Evolutionary conservation across 2,329 filamentous ascomycete genomes (phyloP).

Genomic region (Fusarium torulosum): DNA sequence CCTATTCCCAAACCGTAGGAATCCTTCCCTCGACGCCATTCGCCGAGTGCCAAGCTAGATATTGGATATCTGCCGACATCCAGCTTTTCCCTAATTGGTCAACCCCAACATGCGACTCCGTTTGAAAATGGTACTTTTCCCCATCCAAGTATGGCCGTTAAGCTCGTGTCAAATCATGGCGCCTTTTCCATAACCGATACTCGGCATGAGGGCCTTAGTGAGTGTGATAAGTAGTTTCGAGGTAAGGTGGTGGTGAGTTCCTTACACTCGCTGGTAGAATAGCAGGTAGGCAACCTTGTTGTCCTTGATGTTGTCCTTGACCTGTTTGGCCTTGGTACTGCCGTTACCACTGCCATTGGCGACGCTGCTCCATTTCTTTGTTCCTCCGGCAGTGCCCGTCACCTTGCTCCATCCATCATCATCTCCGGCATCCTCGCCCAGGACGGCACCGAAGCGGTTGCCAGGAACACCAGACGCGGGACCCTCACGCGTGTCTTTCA

Average conservation of each 20-base stretch:
- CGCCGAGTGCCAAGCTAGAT: constrained; percentile 46
- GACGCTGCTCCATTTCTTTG: constrained; percentile 77
- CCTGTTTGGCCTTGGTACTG: constrained; percentile 67
- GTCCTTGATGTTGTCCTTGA: constrained; percentile 79
- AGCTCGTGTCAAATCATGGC: constrained; percentile 43
- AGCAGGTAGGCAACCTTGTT: constrained; percentile 98
- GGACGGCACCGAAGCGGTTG: constrained; percentile 81
- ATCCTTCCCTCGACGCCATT: constrained; percentile 48
- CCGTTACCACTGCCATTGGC: constrained; percentile 73
- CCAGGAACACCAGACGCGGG: constrained; percentile 57
- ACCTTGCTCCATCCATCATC: constrained; percentile 89
- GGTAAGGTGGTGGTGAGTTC: constrained; percentile 4
- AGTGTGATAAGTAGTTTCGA: constrained; percentile 30
- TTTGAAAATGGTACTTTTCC: constrained; percentile 44
- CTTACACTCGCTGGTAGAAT: constrained; percentile 85
- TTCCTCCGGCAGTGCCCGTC: constrained; percentile 67
- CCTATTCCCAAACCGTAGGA: constrained; percentile 29
- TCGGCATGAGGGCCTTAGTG: constrained; percentile 34
- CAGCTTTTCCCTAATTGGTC: constrained; percentile 39
- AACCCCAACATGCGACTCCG: constrained; percentile 43
- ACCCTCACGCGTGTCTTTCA: constrained; percentile 63
- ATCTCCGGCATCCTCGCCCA: constrained; percentile 75
- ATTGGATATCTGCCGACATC: constrained; percentile 40
- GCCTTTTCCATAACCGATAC: constrained; percentile 34
- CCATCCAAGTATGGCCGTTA: constrained; percentile 48